These are phyloP conservation scores for Trypanosoma scelopori DNA, from an alignment of 208 protist species.

Conservation along the genomic window DNA sequence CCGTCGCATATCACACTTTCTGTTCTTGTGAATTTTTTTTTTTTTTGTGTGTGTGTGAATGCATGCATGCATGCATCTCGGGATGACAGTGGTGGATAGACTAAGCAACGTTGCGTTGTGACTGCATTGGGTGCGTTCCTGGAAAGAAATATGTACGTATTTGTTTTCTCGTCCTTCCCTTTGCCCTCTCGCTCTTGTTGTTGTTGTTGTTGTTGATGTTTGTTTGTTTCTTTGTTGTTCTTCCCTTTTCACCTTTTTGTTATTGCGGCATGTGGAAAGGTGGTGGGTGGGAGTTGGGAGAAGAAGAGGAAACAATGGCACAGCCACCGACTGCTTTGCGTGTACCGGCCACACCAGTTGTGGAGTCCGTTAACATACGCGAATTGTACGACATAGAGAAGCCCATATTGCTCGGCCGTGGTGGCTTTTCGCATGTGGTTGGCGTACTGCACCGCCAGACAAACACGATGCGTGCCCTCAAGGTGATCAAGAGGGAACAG, in stretches of 20 bases:
- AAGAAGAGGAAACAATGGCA: neutral
- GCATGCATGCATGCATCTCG: neutral
- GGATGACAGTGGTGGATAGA: neutral
- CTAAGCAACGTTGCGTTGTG: neutral
- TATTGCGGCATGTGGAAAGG: neutral
- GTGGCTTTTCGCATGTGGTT: constrained; percentile 82
- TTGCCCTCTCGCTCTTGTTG: no score
- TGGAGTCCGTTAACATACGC: constrained; percentile 62
- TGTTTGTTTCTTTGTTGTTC: constrained; percentile 16
- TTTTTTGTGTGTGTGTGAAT: neutral
- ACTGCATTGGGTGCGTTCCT: neutral
- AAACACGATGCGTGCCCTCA: constrained; percentile 69
- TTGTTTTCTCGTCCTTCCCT: neutral
- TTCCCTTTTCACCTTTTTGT: constrained; percentile 7
- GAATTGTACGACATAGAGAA: constrained; percentile 67
- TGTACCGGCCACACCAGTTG: constrained; percentile 69
- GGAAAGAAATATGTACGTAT: constrained; percentile 15
- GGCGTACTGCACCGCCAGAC: constrained; percentile 57
- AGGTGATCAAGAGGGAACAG: constrained; percentile 63
- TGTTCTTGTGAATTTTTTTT: no score
- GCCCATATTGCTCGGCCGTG: constrained; percentile 61
- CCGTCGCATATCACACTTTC: no score
- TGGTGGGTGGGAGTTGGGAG: neutral
- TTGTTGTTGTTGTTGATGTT: no score
- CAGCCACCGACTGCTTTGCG: constrained; percentile 32